These are phyloP conservation scores for Cynara cardunculus DNA, from an alignment of 129 eudicot genomes.

Conservation along the genomic window DNA sequence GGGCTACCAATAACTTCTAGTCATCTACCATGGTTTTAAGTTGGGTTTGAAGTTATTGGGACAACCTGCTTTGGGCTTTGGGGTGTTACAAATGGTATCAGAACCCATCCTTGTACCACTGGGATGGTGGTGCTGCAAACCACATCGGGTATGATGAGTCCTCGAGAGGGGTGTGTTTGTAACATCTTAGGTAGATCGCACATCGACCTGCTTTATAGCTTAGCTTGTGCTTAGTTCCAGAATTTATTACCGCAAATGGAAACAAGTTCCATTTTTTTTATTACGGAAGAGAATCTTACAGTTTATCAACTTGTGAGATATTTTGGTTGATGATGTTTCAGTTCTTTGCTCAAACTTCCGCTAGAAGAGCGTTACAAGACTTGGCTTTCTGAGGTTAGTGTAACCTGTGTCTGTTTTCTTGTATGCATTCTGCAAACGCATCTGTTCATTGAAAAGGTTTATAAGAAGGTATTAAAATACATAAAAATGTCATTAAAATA, in stretches of 20 bases:
- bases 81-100: too few relatives aligned
- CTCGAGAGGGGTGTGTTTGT: too few relatives aligned
- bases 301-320: neutral
- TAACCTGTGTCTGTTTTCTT: neutral
- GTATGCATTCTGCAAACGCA: conserved; percentile 12
- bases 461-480: neutral
- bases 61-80: too few relatives aligned
- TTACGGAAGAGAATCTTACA: neutral
- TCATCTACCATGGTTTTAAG: too few relatives aligned
- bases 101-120: too few relatives aligned
- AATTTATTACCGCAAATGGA: neutral
- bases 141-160: too few relatives aligned
- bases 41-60: too few relatives aligned
- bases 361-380: conserved; percentile 68
- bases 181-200: too few relatives aligned
- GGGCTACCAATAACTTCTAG: too few relatives aligned
- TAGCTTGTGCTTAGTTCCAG: neutral
- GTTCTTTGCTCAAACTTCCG: conserved; percentile 57
- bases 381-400: conserved; percentile 63
- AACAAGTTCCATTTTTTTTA: neutral
- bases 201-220: neutral
- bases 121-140: too few relatives aligned
- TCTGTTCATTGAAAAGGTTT: neutral
- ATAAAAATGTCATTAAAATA: too few relatives aligned
- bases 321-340: conserved; percentile 40